Percentiles rank a stretch among this genome's conserved stretches.
These are phyloP conservation scores for Calamus simplicifolius DNA, from an alignment of 176 grass and related monocot species.

Conservation along the genomic window DNA sequence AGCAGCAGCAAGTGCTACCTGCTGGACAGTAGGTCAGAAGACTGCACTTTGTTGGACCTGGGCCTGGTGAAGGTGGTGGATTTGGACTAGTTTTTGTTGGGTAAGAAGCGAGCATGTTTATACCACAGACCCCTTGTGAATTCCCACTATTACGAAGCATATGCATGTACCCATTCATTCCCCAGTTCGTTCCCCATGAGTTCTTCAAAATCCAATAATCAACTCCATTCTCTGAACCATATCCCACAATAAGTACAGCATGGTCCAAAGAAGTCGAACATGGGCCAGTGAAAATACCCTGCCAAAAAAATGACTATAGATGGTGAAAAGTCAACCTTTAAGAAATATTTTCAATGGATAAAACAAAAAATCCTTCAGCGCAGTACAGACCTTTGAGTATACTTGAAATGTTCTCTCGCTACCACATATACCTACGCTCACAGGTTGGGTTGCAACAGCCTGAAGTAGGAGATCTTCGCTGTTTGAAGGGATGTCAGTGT, in stretches of 20 bases:
- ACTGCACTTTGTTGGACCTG: slow-evolving; percentile 82
- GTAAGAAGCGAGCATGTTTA: slow-evolving; percentile 85
- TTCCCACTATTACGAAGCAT: slow-evolving; percentile 57
- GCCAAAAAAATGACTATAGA: slow-evolving; percentile 18
- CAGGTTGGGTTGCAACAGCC: slow-evolving; percentile 78
- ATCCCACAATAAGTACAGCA: slow-evolving; percentile 89
- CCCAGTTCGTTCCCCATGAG: slow-evolving; percentile 86
- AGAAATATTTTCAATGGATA: not conserved
- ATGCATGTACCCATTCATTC: slow-evolving; percentile 83
- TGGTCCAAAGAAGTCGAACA: slow-evolving; percentile 89
- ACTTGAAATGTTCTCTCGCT: slow-evolving; percentile 83
- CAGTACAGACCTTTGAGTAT: slow-evolving; percentile 54
- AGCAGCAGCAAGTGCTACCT: slow-evolving; percentile 83
- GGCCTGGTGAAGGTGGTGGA: slow-evolving; percentile 73
- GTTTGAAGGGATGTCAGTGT: slow-evolving; percentile 61
- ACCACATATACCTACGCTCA: slow-evolving; percentile 95
- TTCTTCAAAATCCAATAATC: slow-evolving; percentile 99
- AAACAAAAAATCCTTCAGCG: slow-evolving; percentile 1
- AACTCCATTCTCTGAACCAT: slow-evolving; percentile 68
- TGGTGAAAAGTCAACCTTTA: too few species aligned
- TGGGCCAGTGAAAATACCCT: slow-evolving; percentile 94
- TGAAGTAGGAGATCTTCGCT: slow-evolving; percentile 68
- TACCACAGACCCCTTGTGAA: slow-evolving; percentile 60
- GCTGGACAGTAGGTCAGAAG: slow-evolving; percentile 60
- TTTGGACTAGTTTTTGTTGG: slow-evolving; percentile 74